Conservation (phyloP, 176 grass and related monocot genomes). For the Triticum turgidum region DNA sequence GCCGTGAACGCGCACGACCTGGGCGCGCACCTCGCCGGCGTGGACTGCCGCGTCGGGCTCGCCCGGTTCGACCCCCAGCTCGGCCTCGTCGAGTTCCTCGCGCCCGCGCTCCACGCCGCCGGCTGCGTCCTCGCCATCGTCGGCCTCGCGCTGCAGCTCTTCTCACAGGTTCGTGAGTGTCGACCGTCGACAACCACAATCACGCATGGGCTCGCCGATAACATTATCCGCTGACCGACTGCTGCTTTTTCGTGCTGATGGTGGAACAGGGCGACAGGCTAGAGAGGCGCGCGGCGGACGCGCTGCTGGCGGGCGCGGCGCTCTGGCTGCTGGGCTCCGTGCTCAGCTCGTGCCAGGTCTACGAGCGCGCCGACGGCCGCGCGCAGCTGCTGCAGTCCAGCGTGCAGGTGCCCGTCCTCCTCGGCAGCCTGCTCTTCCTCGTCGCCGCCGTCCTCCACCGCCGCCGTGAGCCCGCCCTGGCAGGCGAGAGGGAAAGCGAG, state of each 20-base stretch:
- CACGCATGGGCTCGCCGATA: not conserved
- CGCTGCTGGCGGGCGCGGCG: constrained; percentile 53
- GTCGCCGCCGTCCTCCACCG: constrained; percentile 49
- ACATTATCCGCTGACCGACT: not conserved
- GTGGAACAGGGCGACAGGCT: not conserved
- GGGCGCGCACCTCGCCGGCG: constrained; percentile 60
- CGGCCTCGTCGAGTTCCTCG: constrained; percentile 74
- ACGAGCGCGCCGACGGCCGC: constrained; percentile 69
- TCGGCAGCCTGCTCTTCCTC: constrained; percentile 80
- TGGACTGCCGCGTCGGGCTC: constrained; percentile 61
- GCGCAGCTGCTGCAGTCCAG: constrained; percentile 79
- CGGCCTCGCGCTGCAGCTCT: constrained; percentile 28
- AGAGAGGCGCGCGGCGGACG: constrained; percentile 40
- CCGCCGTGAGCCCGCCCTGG: not conserved
- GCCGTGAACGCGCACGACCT: constrained; percentile 74
- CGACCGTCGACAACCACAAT: not conserved
- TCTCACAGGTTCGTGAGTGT: constrained; percentile 23
- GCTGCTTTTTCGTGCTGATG: not conserved
- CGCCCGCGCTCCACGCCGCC: constrained; percentile 45
- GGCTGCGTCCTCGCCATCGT: constrained; percentile 52
- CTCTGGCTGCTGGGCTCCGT: constrained; percentile 65
- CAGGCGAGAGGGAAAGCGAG: not conserved
- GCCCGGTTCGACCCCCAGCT: constrained; percentile 66
- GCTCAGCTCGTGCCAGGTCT: constrained; percentile 77
- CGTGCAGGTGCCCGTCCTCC: constrained; percentile 66